phyloP scores from a whole-genome alignment of 2,329 filamentous ascomycete species.

The Macrophomina pseudophaseolina region DNA sequence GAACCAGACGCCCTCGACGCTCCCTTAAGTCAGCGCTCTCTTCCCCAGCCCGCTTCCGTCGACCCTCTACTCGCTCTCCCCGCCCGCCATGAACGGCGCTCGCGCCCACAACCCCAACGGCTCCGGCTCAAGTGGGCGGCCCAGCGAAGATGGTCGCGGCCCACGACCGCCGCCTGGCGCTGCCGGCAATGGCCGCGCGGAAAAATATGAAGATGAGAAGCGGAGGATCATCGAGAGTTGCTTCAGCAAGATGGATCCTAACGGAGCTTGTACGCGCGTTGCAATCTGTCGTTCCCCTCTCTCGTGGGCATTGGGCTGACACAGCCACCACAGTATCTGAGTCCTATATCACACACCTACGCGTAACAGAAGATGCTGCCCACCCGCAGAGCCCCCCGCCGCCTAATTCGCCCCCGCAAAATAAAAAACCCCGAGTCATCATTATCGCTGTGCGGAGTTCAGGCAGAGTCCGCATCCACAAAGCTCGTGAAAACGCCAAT shows the following conservation, averaged over 20 bases:
- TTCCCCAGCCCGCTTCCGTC: background rate
- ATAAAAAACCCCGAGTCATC: conserved; percentile 88
- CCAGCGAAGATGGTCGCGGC: conserved; percentile 22
- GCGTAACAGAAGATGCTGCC: conserved; percentile 82
- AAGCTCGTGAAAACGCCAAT: conserved; percentile 93
- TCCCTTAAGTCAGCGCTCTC: conserved; percentile 1
- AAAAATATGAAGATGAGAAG: conserved; percentile 97
- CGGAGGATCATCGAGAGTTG: conserved; percentile 91
- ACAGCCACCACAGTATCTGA: conserved; percentile 56
- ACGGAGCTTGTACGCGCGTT: conserved; percentile 75
- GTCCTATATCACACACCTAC: conserved; percentile 97
- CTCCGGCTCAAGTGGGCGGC: conserved; percentile 19
- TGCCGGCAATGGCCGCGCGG: conserved; percentile 59
- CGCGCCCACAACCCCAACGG: conserved; percentile 23
- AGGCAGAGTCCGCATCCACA: conserved; percentile 92
- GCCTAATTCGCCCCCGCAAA: conserved; percentile 71
- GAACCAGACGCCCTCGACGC: conserved; percentile 24
- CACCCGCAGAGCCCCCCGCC: conserved; percentile 86
- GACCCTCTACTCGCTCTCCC: background rate
- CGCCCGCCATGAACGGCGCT: conserved; percentile 25
- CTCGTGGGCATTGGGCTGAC: conserved; percentile 21
- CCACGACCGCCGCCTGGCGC: conserved; percentile 12
- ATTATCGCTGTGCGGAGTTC: conserved; percentile 93
- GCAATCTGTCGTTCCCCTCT: conserved; percentile 22
- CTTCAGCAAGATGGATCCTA: conserved; percentile 86